Percentiles rank a stretch among this genome's conserved stretches.
Evolutionary conservation across 2,329 filamentous ascomycete genomes (phyloP).

Genomic region (Raffaelea albimanens): DNA sequence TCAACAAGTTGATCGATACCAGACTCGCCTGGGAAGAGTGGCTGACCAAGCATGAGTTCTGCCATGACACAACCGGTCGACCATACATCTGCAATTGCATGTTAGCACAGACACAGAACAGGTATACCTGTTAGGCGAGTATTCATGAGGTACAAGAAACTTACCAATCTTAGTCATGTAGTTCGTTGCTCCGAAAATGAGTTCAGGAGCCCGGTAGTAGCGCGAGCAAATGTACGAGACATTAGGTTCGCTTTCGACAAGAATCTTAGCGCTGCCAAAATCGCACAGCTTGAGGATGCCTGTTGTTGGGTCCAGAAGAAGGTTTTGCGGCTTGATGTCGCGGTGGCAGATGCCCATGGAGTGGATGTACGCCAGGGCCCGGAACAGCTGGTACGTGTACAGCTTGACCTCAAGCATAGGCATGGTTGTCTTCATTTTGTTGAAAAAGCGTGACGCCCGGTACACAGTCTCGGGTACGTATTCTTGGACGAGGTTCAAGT

Average conservation of each 20-base stretch:
- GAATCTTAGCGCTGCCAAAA: slow-evolving; percentile 96
- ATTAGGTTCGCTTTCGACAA: slow-evolving; percentile 97
- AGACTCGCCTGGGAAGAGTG: slow-evolving; percentile 94
- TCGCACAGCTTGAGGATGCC: slow-evolving; percentile 96
- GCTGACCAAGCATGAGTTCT: slow-evolving; percentile 96
- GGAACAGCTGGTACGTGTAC: slow-evolving; percentile 99
- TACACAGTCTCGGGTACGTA: slow-evolving; percentile 98
- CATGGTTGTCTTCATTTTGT: slow-evolving; percentile 99
- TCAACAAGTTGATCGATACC: slow-evolving; percentile 98
- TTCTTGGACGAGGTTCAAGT: slow-evolving; percentile 95
- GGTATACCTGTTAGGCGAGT: not conserved
- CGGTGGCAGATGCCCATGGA: slow-evolving; percentile 98
- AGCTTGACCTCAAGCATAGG: slow-evolving; percentile 97
- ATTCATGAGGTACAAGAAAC: slow-evolving; percentile 18
- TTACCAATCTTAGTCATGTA: slow-evolving; percentile 99
- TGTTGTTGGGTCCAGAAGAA: slow-evolving; percentile 82
- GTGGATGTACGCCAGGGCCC: slow-evolving; percentile 96
- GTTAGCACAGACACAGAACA: slow-evolving; percentile 5
- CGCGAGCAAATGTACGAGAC: slow-evolving; percentile 99
- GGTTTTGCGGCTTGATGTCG: slow-evolving; percentile 98
- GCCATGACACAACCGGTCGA: slow-evolving; percentile 99
- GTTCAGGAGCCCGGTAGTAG: slow-evolving; percentile 94
- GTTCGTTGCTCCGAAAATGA: slow-evolving; percentile 98
- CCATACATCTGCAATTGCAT: slow-evolving; percentile 70
- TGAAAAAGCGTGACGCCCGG: slow-evolving; percentile 95